A percentile compares a stretch with the other conserved stretches of the same genome.
Conservation (phyloP, 2,329 filamentous ascomycete genomes). For the Trichoderma simmonsii region DNA sequence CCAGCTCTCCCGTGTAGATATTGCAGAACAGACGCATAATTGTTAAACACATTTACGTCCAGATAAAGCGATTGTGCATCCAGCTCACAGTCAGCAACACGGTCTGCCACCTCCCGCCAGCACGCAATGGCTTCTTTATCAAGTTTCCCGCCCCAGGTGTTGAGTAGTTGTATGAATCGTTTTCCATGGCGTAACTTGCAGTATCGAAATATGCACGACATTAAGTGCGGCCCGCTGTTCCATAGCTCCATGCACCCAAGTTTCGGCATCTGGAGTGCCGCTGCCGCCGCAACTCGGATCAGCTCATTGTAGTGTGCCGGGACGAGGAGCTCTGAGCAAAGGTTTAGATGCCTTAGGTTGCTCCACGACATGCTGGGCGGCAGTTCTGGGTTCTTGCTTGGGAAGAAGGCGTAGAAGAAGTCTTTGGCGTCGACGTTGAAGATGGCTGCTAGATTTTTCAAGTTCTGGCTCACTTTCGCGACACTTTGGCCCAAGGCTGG, state of each 20-base stretch:
- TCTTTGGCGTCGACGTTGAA: not conserved
- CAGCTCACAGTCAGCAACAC: not conserved
- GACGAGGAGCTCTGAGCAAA: not conserved
- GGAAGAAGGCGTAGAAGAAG: not conserved
- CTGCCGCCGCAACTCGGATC: not conserved
- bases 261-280: not conserved
- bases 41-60: not conserved
- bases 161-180: not conserved
- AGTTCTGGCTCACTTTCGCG: not conserved
- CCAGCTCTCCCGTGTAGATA: not conserved
- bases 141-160: not conserved
- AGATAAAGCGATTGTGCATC: not conserved
- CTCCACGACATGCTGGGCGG: not conserved
- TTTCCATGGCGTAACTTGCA: not conserved
- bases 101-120: not conserved
- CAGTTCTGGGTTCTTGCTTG: not conserved
- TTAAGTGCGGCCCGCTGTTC: not conserved
- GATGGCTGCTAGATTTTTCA: not conserved
- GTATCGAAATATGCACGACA: not conserved
- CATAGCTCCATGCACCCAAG: not conserved
- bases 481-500: not conserved
- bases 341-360: not conserved
- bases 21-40: not conserved
- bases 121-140: not conserved
- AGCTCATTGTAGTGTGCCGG: not conserved